phyloP scores from a whole-genome alignment of 2,329 filamentous ascomycete species.

The Colletotrichum sublineola region DNA sequence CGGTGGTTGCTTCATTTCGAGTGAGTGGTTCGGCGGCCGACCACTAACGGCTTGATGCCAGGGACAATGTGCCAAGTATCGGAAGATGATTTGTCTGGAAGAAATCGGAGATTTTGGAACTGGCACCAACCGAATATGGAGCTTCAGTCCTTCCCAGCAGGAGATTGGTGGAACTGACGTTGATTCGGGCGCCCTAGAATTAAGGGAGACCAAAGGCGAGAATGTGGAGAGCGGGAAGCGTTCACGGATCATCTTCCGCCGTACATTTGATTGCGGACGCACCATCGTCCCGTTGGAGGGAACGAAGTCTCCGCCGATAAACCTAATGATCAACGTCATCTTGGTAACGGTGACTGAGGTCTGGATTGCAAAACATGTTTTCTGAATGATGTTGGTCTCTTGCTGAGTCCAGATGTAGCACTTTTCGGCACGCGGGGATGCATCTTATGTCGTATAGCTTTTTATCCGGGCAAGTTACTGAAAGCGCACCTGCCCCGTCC shows the following conservation, averaged over 20 bases:
- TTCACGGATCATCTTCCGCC: conserved; percentile 41
- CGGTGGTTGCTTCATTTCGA: conserved; percentile 24
- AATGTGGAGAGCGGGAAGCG: conserved; percentile 41
- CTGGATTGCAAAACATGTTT: conserved; percentile 21
- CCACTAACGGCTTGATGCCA: conserved; percentile 15
- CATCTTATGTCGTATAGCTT: conserved; percentile 28
- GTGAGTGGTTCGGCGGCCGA: neutral
- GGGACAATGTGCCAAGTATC: conserved; percentile 34
- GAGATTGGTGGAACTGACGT: conserved; percentile 38
- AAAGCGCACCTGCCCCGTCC: conserved; percentile 18
- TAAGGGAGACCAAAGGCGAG: conserved; percentile 24
- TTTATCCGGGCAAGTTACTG: conserved; percentile 4
- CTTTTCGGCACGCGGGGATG: conserved; percentile 15
- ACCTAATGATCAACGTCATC: neutral
- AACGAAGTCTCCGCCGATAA: conserved; percentile 24
- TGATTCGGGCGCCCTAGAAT: conserved; percentile 27
- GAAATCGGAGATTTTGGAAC: conserved; percentile 19
- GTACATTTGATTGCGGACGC: conserved; percentile 34
- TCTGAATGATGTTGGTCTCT: neutral
- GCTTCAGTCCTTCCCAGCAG: conserved; percentile 20
- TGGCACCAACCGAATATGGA: conserved; percentile 14
- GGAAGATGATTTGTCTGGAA: conserved; percentile 24
- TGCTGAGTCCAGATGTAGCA: conserved; percentile 18
- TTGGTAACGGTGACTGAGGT: conserved; percentile 21
- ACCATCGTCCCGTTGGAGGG: conserved; percentile 6